Base-by-base conservation (phyloP, 441 rosid species). In the Lagerstroemia fauriei region DNA sequence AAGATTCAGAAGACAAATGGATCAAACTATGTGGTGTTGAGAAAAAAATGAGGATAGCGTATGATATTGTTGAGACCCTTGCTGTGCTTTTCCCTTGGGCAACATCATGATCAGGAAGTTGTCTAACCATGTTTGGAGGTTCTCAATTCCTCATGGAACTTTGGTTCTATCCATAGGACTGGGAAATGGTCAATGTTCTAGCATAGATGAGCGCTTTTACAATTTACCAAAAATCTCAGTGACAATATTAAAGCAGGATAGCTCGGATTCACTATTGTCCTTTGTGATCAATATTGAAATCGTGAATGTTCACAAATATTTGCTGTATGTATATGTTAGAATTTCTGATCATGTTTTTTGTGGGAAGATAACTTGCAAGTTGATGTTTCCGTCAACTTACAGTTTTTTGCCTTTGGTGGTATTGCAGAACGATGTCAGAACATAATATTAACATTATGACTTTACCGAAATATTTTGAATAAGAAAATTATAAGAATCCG, bases 1-100 rank as follows among this genome's bases (percentile, higher is more conserved):
- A 95, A 89, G 91, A 96, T 96, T 75, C 99, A 94, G 88, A 96
- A 94, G 93, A 95, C 92, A 50, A 88, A 88, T 9, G 95, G 91
- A 75, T 83, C 96, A 47, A 92, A 81, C 89, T 94, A 83, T 5
- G 98, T 96, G 53, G 93, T 94, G 53, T 86, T 94, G 90, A 92
- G 98, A 84, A 94, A 89, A 7, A 91, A 84, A 82, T 92, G 88
- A 90, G 46, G 31, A 44, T 80, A 25, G 20, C 32, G 32, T 29
- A 48, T 29, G 76, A 44, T 20, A 46, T 27, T 16, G 24, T 53
- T 16, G 59, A 53, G 59, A 73, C 47, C 29, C 27, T 5, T 73
- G 51, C 44, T 73, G 76, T 61, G 29, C 11, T 61, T 61, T 24
- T 61, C 31, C 25, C 25, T 27, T 2, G 22, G 66, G 11, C 27